A percentile compares a stretch with the other conserved stretches of the same genome.
phyloP scores from a whole-genome alignment of 768 basidiomycete species.

The Russula ochroleuca region DNA sequence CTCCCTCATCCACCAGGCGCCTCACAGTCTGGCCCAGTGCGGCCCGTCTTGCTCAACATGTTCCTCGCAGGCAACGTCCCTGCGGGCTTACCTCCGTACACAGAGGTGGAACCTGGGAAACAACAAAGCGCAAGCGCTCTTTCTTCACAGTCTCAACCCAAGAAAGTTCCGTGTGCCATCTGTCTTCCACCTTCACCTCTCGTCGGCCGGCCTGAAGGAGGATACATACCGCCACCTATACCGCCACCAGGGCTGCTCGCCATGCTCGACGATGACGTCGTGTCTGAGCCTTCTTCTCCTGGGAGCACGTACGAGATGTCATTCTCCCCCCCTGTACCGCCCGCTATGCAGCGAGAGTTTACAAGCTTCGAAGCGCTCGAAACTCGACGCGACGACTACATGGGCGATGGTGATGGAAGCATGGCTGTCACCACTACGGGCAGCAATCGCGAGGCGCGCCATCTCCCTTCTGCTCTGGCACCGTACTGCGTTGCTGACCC shows the following conservation, averaged over 20 bases:
- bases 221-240: not conserved
- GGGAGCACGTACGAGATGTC: constrained; percentile 23
- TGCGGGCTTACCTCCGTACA: constrained; percentile 1
- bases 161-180: not conserved
- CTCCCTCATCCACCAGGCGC: constrained; percentile 27
- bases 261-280: constrained; percentile 15
- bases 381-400: not conserved
- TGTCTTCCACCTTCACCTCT: constrained; percentile 5
- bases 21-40: constrained; percentile 15
- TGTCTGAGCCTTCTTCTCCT: constrained; percentile 16
- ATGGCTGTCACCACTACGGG: not conserved
- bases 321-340: not conserved
- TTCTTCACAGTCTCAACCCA: not conserved
- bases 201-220: not conserved
- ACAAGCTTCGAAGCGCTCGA: constrained; percentile 19
- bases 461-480: constrained; percentile 15
- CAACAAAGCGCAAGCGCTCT: not conserved
- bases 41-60: constrained; percentile 19
- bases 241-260: constrained; percentile 1
- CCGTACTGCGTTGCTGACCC: constrained; percentile 9
- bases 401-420: not conserved
- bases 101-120: constrained; percentile 2
- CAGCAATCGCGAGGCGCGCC: constrained; percentile 23
- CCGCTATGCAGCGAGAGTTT: constrained; percentile 16
- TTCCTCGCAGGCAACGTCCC: constrained; percentile 17